Evolutionary conservation across 805 yeast species (phyloP).

Genomic region (Zygosaccharomyces gambellarensis): DNA sequence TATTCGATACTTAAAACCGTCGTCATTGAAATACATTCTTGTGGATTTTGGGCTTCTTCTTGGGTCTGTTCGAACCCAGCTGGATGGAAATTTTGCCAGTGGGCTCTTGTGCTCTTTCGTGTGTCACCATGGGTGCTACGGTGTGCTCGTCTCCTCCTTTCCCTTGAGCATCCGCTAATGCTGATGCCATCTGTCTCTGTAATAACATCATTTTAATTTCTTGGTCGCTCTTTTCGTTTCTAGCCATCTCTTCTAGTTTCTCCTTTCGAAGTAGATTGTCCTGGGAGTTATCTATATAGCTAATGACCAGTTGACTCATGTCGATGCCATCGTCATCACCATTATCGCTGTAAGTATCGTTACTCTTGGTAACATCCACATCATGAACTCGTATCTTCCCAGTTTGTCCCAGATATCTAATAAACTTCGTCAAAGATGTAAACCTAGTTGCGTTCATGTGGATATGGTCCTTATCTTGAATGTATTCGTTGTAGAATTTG

Average conservation of each 20-base stretch:
- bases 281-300: conserved; percentile 53
- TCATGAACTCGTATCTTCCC: conserved; percentile 53
- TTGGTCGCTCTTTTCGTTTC: conserved; percentile 42
- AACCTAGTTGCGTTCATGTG: conserved; percentile 90
- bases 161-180: conserved; percentile 10
- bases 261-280: conserved; percentile 42
- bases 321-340: conserved; percentile 31
- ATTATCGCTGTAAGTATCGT: conserved; percentile 28
- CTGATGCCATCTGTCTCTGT: conserved; percentile 47
- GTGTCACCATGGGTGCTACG: not conserved
- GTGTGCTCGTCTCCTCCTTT: conserved; percentile 2
- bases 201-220: conserved; percentile 41
- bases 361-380: conserved; percentile 26
- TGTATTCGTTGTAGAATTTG: conserved; percentile 84
- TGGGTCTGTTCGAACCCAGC: not conserved
- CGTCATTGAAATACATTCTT: conserved; percentile 12
- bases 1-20: not conserved
- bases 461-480: conserved; percentile 73
- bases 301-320: conserved; percentile 40
- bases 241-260: conserved; percentile 35
- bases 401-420: conserved; percentile 51
- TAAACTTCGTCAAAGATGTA: conserved; percentile 63
- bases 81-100: not conserved
- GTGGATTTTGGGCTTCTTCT: conserved; percentile 6
- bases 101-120: not conserved